Evolutionary conservation across 257 asterid genomes (phyloP).

Genomic region (Gentiana straminea): DNA sequence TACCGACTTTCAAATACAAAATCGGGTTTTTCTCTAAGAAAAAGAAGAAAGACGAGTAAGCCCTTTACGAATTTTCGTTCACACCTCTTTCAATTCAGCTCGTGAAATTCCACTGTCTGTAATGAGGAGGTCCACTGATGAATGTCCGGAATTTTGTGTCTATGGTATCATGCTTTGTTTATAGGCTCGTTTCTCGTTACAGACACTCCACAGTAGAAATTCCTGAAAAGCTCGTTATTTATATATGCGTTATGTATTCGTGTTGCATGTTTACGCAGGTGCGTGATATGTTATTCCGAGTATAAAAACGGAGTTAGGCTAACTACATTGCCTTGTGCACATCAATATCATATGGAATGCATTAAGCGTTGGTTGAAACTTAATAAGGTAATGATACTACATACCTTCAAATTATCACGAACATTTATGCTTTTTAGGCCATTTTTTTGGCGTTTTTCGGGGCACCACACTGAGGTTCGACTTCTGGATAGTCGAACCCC

Average conservation of each 20-base stretch:
- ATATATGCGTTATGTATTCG: no score
- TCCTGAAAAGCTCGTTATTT: no score
- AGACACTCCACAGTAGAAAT: not conserved
- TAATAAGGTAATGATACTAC: slow-evolving; percentile 38
- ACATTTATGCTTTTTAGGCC: not conserved
- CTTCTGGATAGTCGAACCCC: no score
- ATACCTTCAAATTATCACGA: no score
- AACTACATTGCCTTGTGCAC: slow-evolving; percentile 76
- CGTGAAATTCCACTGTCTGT: no score
- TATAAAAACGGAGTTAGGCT: slow-evolving; percentile 50
- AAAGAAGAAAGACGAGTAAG: slow-evolving; percentile 26
- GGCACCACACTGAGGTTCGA: no score
- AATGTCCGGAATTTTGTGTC: no score
- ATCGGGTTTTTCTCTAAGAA: slow-evolving; percentile 41
- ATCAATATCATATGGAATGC: slow-evolving; percentile 69
- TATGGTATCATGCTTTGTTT: no score
- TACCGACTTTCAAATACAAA: slow-evolving; percentile 70
- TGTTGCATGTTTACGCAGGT: slow-evolving; percentile 26
- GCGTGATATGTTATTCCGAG: slow-evolving; percentile 69
- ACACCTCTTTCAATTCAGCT: no score
- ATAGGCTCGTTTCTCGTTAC: slow-evolving; percentile 1
- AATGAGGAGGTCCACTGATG: no score
- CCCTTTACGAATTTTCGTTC: not conserved
- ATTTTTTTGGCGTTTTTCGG: not conserved
- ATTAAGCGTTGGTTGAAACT: slow-evolving; percentile 63